Evolutionary conservation across 2,329 filamentous ascomycete genomes (phyloP), one percentile per base, ranked within the genome.

Genomic region (Epicoccum nigrum): DNA sequence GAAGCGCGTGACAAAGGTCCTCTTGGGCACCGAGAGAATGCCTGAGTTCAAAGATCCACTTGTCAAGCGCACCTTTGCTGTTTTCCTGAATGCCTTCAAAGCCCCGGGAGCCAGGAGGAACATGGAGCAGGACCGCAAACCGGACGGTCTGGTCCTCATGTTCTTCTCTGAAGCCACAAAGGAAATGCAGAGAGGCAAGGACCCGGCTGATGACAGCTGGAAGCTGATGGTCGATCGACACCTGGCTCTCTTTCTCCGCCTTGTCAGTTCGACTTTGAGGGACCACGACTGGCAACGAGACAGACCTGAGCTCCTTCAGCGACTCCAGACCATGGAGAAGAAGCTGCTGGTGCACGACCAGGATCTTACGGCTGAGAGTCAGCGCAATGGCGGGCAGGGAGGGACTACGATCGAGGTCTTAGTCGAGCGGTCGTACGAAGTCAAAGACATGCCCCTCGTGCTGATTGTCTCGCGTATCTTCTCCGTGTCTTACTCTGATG

Each of bases 81-180:
- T 91, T 59, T 96, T 96, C 58, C 88, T 97, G 70, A 97, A 93
- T 52, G 89, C 91, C 49, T 89, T 99, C 72, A 97, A 93, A 63
- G 90, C 95, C 56, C 86, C 87, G 55, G 86, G 85, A 37, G 97
- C 97, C 68, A 87, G 90, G 61, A 95, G 92, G 77, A 88, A 86
- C 52, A 91, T 97, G 79, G 92, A 97, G 69, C 96, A 96, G 76
- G 93, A 97, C 73, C 85, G 93, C 56, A 87, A 93, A 67, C 87
- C 96, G 17, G 94, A 99, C 74, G 92, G 96, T 58, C 78, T 97
- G 43, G 86, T 99, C 43, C 81, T 99, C 62, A 97, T 97, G 58
- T 97, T 99, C 79, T 97, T 95, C 76, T 95, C 92, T 1, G 89
- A 90, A 57, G 92, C 94, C 6, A 96, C 91, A 37, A 95, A 96